phyloP scores from a whole-genome alignment of 495 filamentous ascomycete genomes.

The Hypomontagnella submonticulosa region DNA sequence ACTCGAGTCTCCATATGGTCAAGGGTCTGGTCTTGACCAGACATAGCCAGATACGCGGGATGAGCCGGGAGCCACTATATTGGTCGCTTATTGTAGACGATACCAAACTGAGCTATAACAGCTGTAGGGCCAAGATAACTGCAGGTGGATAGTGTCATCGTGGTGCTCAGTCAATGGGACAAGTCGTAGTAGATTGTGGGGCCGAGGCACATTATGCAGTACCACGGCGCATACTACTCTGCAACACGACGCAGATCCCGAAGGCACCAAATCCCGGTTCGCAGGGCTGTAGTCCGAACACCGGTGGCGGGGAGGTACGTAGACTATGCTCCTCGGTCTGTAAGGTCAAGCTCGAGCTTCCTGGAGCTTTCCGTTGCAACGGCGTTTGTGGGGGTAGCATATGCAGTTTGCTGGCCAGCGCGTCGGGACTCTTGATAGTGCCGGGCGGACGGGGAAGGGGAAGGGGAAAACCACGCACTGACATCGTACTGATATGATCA shows the following conservation, averaged over 20 bases:
- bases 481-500: slow-evolving; percentile 13
- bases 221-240: slow-evolving; percentile 36
- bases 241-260: slow-evolving; percentile 47
- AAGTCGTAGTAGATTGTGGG: slow-evolving; percentile 34
- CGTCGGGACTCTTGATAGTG: slow-evolving; percentile 35
- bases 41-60: slow-evolving; percentile 17
- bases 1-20: not conserved
- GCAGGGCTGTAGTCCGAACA: slow-evolving; percentile 37
- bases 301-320: slow-evolving; percentile 29
- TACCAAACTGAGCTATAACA: slow-evolving; percentile 29
- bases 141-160: slow-evolving; percentile 24
- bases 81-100: slow-evolving; percentile 11
- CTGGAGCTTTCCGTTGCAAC: slow-evolving; percentile 36
- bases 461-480: slow-evolving; percentile 2
- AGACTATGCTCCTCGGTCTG: slow-evolving; percentile 14
- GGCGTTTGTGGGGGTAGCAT: slow-evolving; percentile 30
- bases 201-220: slow-evolving; percentile 25
- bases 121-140: slow-evolving; percentile 17
- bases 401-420: slow-evolving; percentile 27
- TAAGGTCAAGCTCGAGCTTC: slow-evolving; percentile 27
- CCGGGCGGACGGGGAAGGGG: slow-evolving; percentile 25
- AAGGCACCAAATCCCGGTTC: slow-evolving; percentile 46
- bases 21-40: slow-evolving; percentile 5
- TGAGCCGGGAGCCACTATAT: slow-evolving; percentile 28
- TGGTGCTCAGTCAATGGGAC: slow-evolving; percentile 29